Conservation (phyloP, 108 stramenopile species). For the Poteriospumella lacustris region DNA sequence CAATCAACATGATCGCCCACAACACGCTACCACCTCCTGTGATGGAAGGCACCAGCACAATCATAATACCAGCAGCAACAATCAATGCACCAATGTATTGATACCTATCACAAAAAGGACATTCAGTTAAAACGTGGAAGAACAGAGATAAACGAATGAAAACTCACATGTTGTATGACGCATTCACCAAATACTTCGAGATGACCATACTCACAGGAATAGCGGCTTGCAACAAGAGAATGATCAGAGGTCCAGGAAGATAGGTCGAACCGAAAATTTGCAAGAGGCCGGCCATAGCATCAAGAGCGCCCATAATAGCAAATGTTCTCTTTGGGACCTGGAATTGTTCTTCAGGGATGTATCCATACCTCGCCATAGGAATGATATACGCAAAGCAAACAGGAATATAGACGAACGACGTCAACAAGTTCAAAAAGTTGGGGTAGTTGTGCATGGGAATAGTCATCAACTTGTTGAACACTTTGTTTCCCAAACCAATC, state of each 20-base stretch:
- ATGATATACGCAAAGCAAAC: conserved; percentile 31
- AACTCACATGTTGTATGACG: background rate
- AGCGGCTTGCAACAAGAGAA: conserved; percentile 23
- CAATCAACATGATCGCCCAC: conserved; percentile 24
- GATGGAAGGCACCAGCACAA: conserved; percentile 13
- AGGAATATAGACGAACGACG: conserved; percentile 23
- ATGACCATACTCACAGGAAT: conserved; percentile 31
- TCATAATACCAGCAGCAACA: conserved; percentile 23
- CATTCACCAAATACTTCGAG: conserved; percentile 25
- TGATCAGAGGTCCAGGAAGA: conserved; percentile 28
- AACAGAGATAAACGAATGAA: no score
- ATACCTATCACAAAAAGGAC: conserved; percentile 53
- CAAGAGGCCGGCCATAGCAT: conserved; percentile 25
- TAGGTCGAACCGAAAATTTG: conserved; percentile 26
- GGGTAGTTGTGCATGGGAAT: conserved; percentile 34
- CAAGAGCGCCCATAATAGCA: conserved; percentile 28
- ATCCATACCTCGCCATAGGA: conserved; percentile 21
- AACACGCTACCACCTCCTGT: background rate
- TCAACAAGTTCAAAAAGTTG: conserved; percentile 27
- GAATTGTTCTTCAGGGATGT: conserved; percentile 23
- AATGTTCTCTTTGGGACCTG: conserved; percentile 15
- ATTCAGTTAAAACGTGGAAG: no score
- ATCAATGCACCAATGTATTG: conserved; percentile 25
- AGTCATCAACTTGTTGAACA: conserved; percentile 30
- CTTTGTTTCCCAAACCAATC: conserved; percentile 27